These are phyloP conservation scores for Leptographium wingfieldii DNA, from an alignment of 2,329 filamentous ascomycete species.

Conservation along the genomic window DNA sequence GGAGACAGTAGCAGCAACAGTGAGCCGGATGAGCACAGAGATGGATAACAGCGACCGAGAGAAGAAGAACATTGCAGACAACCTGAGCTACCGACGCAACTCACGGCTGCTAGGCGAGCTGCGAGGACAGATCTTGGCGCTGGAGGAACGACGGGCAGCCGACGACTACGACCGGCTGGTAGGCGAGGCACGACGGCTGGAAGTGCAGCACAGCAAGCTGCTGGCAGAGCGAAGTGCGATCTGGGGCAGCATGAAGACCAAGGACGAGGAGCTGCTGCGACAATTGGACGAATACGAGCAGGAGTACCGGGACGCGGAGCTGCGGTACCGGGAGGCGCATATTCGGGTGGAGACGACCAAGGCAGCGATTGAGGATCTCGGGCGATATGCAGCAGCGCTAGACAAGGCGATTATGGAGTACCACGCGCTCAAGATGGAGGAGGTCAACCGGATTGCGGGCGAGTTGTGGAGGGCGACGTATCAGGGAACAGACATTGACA, in stretches of 20 bases:
- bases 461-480: slow-evolving; percentile 98
- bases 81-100: slow-evolving; percentile 72
- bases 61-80: slow-evolving; percentile 79
- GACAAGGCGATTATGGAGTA: slow-evolving; percentile 98
- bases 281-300: slow-evolving; percentile 70
- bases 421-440: slow-evolving; percentile 93
- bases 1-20: slow-evolving; percentile 49
- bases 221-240: slow-evolving; percentile 61
- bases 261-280: slow-evolving; percentile 65
- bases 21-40: slow-evolving; percentile 67
- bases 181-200: slow-evolving; percentile 53
- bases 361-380: slow-evolving; percentile 82
- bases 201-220: slow-evolving; percentile 55
- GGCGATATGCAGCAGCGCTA: slow-evolving; percentile 67
- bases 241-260: slow-evolving; percentile 67
- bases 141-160: slow-evolving; percentile 69
- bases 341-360: slow-evolving; percentile 87
- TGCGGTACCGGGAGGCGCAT: slow-evolving; percentile 73
- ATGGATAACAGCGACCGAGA: slow-evolving; percentile 69
- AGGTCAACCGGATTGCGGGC: slow-evolving; percentile 88
- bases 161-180: slow-evolving; percentile 69
- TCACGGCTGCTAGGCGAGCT: slow-evolving; percentile 55
- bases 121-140: slow-evolving; percentile 54
- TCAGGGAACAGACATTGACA: slow-evolving; percentile 93
- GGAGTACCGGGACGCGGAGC: slow-evolving; percentile 72